phyloP scores from a whole-genome alignment of 495 filamentous ascomycete genomes.

The Penicillium psychrofluorescens region DNA sequence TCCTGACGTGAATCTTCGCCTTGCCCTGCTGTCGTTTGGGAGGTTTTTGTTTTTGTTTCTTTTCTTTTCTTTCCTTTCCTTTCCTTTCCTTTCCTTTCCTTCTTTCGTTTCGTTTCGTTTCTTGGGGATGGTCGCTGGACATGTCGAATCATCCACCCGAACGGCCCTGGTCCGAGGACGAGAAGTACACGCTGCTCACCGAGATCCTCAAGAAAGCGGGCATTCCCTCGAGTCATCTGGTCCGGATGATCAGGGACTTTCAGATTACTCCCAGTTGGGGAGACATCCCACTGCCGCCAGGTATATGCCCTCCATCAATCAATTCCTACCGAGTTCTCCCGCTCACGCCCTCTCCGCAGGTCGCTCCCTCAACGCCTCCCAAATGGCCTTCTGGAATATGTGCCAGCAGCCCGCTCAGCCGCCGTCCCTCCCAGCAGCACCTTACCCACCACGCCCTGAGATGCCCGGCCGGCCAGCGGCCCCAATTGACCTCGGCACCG shows the following conservation, averaged over 20 bases:
- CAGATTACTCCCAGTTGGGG: conserved; percentile 47
- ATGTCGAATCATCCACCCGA: conserved; percentile 40
- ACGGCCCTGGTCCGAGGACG: conserved; percentile 50
- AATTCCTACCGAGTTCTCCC: neutral
- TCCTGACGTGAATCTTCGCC: neutral
- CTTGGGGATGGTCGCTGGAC: conserved; percentile 28
- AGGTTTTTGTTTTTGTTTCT: neutral
- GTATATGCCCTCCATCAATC: conserved; percentile 20
- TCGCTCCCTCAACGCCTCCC: conserved; percentile 39
- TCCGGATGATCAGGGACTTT: conserved; percentile 41
- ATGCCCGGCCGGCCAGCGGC: conserved; percentile 14
- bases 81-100: neutral
- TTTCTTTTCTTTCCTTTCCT: conserved; percentile 2
- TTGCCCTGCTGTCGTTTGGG: neutral
- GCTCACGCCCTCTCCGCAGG: conserved; percentile 16
- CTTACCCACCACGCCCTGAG: conserved; percentile 10
- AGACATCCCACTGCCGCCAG: conserved; percentile 51
- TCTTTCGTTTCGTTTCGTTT: neutral
- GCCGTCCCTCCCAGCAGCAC: conserved; percentile 7
- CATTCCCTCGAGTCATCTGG: conserved; percentile 40
- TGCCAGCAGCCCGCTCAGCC: conserved; percentile 16
- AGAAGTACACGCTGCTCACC: conserved; percentile 50
- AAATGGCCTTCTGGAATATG: conserved; percentile 31
- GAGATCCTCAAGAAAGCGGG: conserved; percentile 55
- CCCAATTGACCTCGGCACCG: conserved; percentile 14